Evolutionary conservation across 805 yeast genomes (phyloP).

Genomic region (Candida fluviatilis): DNA sequence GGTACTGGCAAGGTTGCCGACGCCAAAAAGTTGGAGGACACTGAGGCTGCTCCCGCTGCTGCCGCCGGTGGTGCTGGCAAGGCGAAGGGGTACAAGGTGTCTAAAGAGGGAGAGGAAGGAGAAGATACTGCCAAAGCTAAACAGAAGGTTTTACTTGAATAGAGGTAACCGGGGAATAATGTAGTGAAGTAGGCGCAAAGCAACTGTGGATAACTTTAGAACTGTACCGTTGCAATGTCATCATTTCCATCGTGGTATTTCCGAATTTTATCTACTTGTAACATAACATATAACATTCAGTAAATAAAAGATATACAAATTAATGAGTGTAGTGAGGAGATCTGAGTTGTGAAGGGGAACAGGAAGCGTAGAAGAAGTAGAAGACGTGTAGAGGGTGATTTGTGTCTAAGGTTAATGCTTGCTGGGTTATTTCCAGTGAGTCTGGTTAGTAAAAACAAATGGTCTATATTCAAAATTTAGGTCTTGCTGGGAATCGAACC

Average conservation of each 20-base stretch:
- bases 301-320: no score
- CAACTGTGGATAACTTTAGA: background rate
- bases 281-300: no score
- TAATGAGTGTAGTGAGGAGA: no score
- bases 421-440: no score
- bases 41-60: slow-evolving; percentile 3
- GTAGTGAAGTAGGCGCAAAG: background rate
- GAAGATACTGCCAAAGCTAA: background rate
- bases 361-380: no score
- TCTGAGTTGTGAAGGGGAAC: no score
- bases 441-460: no score
- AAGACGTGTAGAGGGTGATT: no score
- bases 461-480: slow-evolving; percentile 9
- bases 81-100: slow-evolving; percentile 1
- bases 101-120: slow-evolving; percentile 1
- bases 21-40: slow-evolving; percentile 4
- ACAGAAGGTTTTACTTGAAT: background rate
- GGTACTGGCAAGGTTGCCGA: slow-evolving; percentile 4
- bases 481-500: slow-evolving; percentile 33
- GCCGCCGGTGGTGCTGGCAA: slow-evolving; percentile 1
- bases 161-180: no score
- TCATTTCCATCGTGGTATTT: no score
- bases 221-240: background rate
- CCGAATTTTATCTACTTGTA: no score
- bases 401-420: no score